A percentile compares a stretch with the other conserved stretches of the same genome.
These are phyloP conservation scores for Tolypocladium album DNA, from an alignment of 2,329 filamentous ascomycete genomes.

Conservation along the genomic window DNA sequence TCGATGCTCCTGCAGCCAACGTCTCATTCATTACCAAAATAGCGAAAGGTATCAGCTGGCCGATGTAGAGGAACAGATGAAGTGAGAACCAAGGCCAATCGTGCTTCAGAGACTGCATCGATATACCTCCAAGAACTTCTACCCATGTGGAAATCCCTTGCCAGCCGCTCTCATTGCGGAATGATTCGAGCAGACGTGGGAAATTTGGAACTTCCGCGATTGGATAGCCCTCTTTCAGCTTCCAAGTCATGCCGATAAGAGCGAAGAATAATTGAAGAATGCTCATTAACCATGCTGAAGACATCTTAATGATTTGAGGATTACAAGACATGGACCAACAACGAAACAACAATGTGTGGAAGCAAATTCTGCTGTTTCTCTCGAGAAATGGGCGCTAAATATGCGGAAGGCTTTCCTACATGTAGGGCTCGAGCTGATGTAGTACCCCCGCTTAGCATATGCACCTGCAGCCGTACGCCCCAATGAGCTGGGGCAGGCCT, in stretches of 20 bases:
- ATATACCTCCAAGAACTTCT: background rate
- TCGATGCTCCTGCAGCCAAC: background rate
- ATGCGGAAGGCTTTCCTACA: background rate
- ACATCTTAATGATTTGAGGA: background rate
- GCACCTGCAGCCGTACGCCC: background rate
- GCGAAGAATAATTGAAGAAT: conserved; percentile 3
- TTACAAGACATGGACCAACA: background rate
- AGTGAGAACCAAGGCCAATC: conserved; percentile 7
- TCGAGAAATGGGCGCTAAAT: background rate
- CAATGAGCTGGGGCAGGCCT: background rate
- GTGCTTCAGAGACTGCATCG: background rate
- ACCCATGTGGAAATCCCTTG: background rate
- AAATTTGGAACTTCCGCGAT: background rate
- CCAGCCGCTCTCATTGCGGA: background rate
- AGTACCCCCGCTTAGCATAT: background rate
- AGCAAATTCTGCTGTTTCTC: background rate
- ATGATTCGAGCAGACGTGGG: background rate
- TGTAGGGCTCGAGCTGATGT: background rate
- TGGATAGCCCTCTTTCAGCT: conserved; percentile 2
- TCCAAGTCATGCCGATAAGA: conserved; percentile 2
- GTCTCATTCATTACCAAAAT: conserved; percentile 2
- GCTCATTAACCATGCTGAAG: background rate
- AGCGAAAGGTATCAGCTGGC: conserved; percentile 3
- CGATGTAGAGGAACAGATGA: conserved; percentile 5
- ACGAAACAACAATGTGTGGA: background rate